Conservation (phyloP, 2,329 filamentous ascomycete genomes). For the Ophiocordyceps australis region DNA sequence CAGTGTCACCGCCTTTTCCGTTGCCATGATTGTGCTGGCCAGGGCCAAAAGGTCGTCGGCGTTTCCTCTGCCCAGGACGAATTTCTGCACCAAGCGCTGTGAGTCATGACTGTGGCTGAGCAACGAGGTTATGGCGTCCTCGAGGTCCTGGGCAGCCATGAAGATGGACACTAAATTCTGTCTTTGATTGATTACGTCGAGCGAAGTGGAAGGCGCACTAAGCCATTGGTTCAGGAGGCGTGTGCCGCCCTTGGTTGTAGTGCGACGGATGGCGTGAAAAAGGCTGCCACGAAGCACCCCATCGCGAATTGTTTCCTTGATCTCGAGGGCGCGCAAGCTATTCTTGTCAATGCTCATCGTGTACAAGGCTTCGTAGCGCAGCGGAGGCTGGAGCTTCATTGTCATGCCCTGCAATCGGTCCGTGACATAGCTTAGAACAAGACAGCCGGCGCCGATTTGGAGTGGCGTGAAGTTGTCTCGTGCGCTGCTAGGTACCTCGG, state of each 20-base stretch:
- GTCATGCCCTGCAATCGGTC: slow-evolving; percentile 59
- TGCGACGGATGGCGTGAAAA: slow-evolving; percentile 74
- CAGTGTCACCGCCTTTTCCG: slow-evolving; percentile 41
- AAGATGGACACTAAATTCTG: slow-evolving; percentile 71
- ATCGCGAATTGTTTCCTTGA: slow-evolving; percentile 72
- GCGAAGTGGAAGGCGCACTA: slow-evolving; percentile 78
- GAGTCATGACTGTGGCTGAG: slow-evolving; percentile 68
- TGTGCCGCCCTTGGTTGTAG: slow-evolving; percentile 80
- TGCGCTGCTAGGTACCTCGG: slow-evolving; percentile 37
- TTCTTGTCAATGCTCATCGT: slow-evolving; percentile 87
- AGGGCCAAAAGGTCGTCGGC: slow-evolving; percentile 77
- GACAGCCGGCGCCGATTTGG: slow-evolving; percentile 61
- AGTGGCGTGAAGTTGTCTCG: slow-evolving; percentile 39
- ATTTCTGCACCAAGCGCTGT: slow-evolving; percentile 81
- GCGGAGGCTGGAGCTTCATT: slow-evolving; percentile 70
- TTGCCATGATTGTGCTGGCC: slow-evolving; percentile 62
- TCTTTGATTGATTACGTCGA: slow-evolving; percentile 58
- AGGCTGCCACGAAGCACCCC: slow-evolving; percentile 65
- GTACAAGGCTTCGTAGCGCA: slow-evolving; percentile 54
- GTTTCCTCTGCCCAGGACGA: slow-evolving; percentile 80
- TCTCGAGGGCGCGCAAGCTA: slow-evolving; percentile 75
- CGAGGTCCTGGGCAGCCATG: slow-evolving; percentile 44
- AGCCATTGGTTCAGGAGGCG: slow-evolving; percentile 71
- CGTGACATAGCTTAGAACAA: slow-evolving; percentile 71
- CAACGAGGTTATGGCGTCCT: slow-evolving; percentile 49